Conservation (phyloP, 495 filamentous ascomycete genomes). For the Zalerion maritima region DNA sequence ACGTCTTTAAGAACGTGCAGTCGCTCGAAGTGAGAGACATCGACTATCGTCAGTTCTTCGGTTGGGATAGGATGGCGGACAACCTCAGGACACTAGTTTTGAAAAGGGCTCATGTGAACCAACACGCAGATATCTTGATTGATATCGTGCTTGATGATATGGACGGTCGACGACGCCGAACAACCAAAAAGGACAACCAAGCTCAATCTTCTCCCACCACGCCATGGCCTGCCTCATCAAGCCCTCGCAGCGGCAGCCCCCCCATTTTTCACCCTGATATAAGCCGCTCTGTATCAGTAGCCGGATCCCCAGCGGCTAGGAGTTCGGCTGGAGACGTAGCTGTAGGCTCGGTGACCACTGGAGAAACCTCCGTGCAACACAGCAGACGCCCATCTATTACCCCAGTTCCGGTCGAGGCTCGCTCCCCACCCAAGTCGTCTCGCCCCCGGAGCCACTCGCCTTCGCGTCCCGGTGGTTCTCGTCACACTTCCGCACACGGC, state of each 20-base stretch:
- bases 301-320: slow-evolving; percentile 48
- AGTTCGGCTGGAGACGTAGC: slow-evolving; percentile 28
- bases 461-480: slow-evolving; percentile 53
- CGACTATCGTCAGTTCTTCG: slow-evolving; percentile 92
- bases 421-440: slow-evolving; percentile 21
- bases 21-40: slow-evolving; percentile 86
- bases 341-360: slow-evolving; percentile 26
- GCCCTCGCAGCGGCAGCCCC: slow-evolving; percentile 40
- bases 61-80: slow-evolving; percentile 88
- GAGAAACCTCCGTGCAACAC: slow-evolving; percentile 19
- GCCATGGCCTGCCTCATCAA: slow-evolving; percentile 46
- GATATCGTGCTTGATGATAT: slow-evolving; percentile 93
- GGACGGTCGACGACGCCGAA: slow-evolving; percentile 75
- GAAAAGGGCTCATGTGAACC: slow-evolving; percentile 74
- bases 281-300: slow-evolving; percentile 43
- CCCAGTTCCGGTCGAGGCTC: slow-evolving; percentile 21
- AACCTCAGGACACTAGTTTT: slow-evolving; percentile 81
- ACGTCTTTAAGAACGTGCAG: slow-evolving; percentile 91
- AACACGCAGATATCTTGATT: slow-evolving; percentile 77
- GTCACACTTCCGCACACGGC: slow-evolving; percentile 48
- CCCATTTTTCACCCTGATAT: slow-evolving; percentile 40
- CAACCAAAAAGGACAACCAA: too few species aligned
- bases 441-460: slow-evolving; percentile 68
- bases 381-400: slow-evolving; percentile 25
- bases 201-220: slow-evolving; percentile 60